Evolutionary conservation across 345 rosid species (phyloP).

Genomic region (Salix udensis): DNA sequence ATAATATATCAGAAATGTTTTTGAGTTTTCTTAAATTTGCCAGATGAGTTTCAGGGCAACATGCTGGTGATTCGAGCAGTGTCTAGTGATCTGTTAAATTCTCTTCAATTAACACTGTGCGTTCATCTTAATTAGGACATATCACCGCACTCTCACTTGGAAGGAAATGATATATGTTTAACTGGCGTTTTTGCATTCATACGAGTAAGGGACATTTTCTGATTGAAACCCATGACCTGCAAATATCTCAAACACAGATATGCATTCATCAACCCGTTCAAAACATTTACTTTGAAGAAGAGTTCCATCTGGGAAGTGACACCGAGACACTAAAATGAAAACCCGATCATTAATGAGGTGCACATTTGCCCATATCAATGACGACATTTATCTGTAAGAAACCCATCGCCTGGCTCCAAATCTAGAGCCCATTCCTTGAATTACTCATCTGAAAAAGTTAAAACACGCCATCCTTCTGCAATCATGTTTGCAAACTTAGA

Average conservation of each 20-base stretch:
- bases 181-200: not conserved
- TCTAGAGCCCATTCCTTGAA: constrained; percentile 25
- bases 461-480: constrained; percentile 6
- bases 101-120: too few species aligned
- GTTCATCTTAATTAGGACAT: not conserved
- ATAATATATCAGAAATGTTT: too few species aligned
- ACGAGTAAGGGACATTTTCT: not conserved
- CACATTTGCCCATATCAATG: not conserved
- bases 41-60: too few species aligned
- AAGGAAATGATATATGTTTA: too few species aligned
- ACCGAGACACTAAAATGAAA: not conserved
- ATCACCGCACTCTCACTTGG: not conserved
- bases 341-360: not conserved
- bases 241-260: not conserved
- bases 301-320: not conserved
- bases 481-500: not conserved
- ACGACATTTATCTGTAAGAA: not conserved
- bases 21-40: too few species aligned
- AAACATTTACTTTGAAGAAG: not conserved
- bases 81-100: not conserved
- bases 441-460: constrained; percentile 3
- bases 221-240: constrained; percentile 6
- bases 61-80: not conserved
- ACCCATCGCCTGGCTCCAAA: constrained; percentile 21
- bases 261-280: not conserved